Evolutionary conservation across 352 stramenopile genomes (phyloP).

Genomic region (Globisporangium viniferum): DNA sequence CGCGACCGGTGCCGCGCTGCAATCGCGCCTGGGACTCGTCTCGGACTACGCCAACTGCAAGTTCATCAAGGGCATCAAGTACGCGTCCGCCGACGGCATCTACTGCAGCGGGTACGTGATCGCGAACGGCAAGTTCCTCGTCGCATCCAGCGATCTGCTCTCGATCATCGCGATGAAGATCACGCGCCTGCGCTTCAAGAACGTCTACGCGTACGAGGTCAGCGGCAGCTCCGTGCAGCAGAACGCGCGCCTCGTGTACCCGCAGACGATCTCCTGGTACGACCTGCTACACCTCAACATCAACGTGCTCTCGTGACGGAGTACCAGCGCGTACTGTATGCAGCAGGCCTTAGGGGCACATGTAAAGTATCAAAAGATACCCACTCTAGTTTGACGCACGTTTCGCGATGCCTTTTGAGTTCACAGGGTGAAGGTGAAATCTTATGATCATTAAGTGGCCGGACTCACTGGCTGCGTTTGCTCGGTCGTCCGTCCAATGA

Average conservation of each 20-base stretch:
- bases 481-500: too few species aligned
- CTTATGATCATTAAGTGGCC: too few species aligned
- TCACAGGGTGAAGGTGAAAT: too few species aligned
- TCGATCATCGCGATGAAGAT: background rate
- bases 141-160: background rate
- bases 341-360: too few species aligned
- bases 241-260: background rate
- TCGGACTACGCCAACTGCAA: constrained; percentile 49
- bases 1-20: constrained; percentile 5
- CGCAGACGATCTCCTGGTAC: background rate
- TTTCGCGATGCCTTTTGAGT: too few species aligned
- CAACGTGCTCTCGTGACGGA: constrained; percentile 21
- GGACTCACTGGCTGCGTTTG: too few species aligned
- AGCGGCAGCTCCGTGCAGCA: background rate
- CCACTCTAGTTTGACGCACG: too few species aligned
- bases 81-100: constrained; percentile 38
- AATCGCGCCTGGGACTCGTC: constrained; percentile 29
- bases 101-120: constrained; percentile 63
- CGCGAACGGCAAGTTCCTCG: constrained; percentile 33
- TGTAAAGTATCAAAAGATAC: too few species aligned
- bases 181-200: background rate
- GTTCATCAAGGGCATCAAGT: constrained; percentile 32
- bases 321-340: too few species aligned
- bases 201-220: constrained; percentile 1
- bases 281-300: constrained; percentile 1